Conservation (phyloP, 345 rosid species). For the Populus deltoides region DNA sequence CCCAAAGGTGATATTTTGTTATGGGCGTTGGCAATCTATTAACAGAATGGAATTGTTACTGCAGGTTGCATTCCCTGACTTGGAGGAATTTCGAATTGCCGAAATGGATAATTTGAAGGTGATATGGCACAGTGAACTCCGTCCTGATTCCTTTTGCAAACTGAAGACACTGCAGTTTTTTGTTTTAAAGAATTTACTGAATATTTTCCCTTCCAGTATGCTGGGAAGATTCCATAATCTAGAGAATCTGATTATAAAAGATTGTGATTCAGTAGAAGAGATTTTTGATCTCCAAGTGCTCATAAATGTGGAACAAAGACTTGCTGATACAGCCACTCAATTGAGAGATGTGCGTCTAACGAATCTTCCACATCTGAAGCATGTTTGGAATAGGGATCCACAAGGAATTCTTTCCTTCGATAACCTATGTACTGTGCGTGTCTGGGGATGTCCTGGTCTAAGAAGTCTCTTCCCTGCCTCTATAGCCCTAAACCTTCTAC, state of each 20-base stretch:
- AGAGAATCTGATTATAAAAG: background rate
- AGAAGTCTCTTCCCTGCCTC: constrained; percentile 13
- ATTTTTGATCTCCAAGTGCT: constrained; percentile 13
- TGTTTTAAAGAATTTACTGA: background rate
- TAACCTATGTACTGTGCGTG: too few species aligned
- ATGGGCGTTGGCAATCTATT: too few species aligned
- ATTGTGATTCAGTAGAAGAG: constrained; percentile 8
- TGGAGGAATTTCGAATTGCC: constrained; percentile 16
- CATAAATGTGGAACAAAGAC: background rate
- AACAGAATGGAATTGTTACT: background rate
- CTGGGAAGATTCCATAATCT: background rate
- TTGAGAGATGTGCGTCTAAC: background rate
- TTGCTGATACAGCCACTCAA: background rate
- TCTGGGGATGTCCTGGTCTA: background rate
- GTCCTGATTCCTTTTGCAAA: constrained; percentile 11
- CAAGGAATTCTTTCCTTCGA: background rate
- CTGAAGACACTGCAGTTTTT: constrained; percentile 10
- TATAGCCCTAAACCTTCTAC: background rate
- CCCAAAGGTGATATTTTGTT: background rate
- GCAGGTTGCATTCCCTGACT: constrained; percentile 24
- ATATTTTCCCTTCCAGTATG: constrained; percentile 15
- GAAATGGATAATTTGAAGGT: constrained; percentile 14
- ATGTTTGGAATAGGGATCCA: constrained; percentile 12
- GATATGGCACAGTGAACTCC: constrained; percentile 18
- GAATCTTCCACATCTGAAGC: background rate